Base-by-base conservation (phyloP, 1,139 yeast species). In the Hansenula sp. region DNA sequence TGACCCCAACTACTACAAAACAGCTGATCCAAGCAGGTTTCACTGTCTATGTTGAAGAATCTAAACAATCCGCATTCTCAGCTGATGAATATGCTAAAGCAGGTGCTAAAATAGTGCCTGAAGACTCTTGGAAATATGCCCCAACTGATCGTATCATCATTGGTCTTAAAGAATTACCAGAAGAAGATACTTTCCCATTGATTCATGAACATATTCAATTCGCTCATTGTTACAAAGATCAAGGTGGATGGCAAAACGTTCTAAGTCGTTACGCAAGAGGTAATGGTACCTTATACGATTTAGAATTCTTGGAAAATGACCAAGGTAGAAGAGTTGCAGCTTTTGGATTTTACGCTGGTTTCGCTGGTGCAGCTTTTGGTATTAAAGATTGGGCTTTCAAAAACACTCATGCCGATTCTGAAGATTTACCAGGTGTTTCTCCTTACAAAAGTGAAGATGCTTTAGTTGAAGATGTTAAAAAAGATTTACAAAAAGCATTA, bases 291-390 rank as follows among this genome's bases (percentile, higher is more conserved):
- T 75, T 92, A 51, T 92, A 92, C 62, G 98, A 94, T 63, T 71
- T 92, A 54, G 99, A 94, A 68, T 92, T 92, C 61, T 73, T 94
- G 61, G 95, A 87, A 64, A 88, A 92, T 61, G 97, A 86, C 53
- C 81, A 79, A 60, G 97, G 97, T 29, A 85, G 97, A 72, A 84
- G 98, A 68, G 99, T 94, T 31, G 99, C 98, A 37, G 98, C 98
- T 13, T 92, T 92, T 61, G 98, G 99, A 16, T 94, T 79, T 71
- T 92, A 92, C 63, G 98, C 99, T 36, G 98, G 98, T 20, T 92
- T 94, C 61, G 98, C 97, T 13, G 98, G 98, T 58, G 97, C 99
- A 36, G 98, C 98, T 25, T 68, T 92, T 42, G 98, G 98, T 57
- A 74, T 90, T 40, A 79, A 79, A 60, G 96, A 89, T 64, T 92